Base-by-base conservation (phyloP, 495 filamentous ascomycete genomes). In the Penicillium ochrochloron region DNA sequence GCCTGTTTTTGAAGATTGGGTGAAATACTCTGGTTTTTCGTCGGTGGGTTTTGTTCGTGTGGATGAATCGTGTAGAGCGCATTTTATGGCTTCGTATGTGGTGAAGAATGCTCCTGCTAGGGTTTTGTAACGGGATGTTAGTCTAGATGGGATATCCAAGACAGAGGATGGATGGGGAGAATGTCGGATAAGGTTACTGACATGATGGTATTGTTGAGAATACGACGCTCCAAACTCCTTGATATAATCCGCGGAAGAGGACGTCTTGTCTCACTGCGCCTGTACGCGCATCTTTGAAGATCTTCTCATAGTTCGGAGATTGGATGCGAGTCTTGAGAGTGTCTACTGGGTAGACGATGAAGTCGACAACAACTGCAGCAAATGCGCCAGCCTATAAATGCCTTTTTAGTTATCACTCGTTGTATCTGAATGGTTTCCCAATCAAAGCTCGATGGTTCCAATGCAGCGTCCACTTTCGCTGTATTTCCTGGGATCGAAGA, bases 61-160 rank as follows among this genome's bases (percentile, higher is more conserved):
- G 63, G 77, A 82, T 44, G 73, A 68, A 33, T 75, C 69, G 44
- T 78, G 72, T 2, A 90, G 74, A n/a, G 83, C 70, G 15, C 81
- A 76, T 77, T 94, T 96, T 10, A 83, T 76, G 21, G 82, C 83
- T 80, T 97, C 93, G 75, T 97, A 97, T 7, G 90, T 91, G 12
- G 90, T 92, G 78, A 97, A 97, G 79, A 97, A 97, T 33, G 90
- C 85, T 62, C 92, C 92, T 53, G 93, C 90, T 94, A 60, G 10
- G 11, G 25, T 27, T 27, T 27, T 19, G 5, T 12, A 29, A n/a
- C 2, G 15, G 15, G 19, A 31, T 46, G 56, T 50, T 27, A 25
- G 21, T 46, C 7, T 8, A 19, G 54, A n/a, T n/a, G n/a, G n/a
- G n/a, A 17, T 7, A 33, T 33, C 31, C 31, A 33, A 4, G 31